Evolutionary conservation across 768 basidiomycete species (phyloP), one percentile per base, ranked within the genome.

Genomic region (Naematelia encephala): DNA sequence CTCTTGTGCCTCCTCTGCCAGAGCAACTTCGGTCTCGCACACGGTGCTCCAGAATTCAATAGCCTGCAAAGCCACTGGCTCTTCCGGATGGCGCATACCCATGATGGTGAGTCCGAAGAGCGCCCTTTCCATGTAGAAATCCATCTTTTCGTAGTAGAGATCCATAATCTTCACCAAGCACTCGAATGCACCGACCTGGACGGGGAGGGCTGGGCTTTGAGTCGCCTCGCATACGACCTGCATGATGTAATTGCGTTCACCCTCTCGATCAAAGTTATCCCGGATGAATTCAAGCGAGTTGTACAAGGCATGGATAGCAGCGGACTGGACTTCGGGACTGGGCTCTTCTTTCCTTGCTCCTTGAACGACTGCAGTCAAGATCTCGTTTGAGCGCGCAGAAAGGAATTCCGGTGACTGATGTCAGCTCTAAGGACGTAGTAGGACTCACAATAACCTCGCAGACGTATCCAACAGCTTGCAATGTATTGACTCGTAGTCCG

Each of bases 1-100:
- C 81, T 97, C 94, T 62, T 90, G 87, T 1, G 89, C 89, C 73
- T 97, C 93, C 66, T 91, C 83, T 19, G 88, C 86, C 49, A 97
- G 81, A 57, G 97, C 93, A 22, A 91, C 86, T 77, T 99, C 96
- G 76, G 96, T 91, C 75, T 99, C 94, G 71, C 92, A 97, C 1
- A 98, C 94, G 5, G 94, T 97, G 3, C 93, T 93, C 96, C 96
- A 99, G 79, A 99, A 99, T 74, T 99, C 96, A 53, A 99, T 87
- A 22, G 96, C 96, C 77, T 99, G 96, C 26, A 97, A 79, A 0
- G 92, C 91, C 34, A 99, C 93, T 5, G 85, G 81, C 68, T 96
- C 92, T 64, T 98, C 92, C 5, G 80, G 78, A 68, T 93, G 87
- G 76, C 91, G 91, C 96, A 99, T 99, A 39, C 96, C 96, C 75